A percentile compares a stretch with the other conserved stretches of the same genome.
These are phyloP conservation scores for Dinochytrium kinnereticum DNA, from an alignment of 371 early-diverging fungal species.

Conservation along the genomic window DNA sequence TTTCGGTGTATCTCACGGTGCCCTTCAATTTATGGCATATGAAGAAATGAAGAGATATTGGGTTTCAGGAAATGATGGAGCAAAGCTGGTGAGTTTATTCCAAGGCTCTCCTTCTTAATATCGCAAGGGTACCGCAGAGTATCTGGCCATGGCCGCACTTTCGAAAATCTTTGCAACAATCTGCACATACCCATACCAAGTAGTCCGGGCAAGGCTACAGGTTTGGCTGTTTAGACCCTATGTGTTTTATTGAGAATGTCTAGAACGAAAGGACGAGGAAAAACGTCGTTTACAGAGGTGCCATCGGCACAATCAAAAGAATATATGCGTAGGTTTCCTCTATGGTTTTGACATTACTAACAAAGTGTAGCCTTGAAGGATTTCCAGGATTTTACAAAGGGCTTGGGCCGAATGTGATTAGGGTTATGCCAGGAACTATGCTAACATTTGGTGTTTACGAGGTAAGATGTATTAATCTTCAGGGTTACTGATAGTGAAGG, in stretches of 20 bases:
- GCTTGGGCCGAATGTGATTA: constrained; percentile 81
- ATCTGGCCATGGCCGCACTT: constrained; percentile 81
- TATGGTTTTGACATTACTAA: neutral
- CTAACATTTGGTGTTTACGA: constrained; percentile 97
- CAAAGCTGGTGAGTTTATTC: constrained; percentile 13
- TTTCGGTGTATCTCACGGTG: constrained; percentile 92
- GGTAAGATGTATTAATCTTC: constrained; percentile 35
- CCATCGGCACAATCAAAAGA: constrained; percentile 73
- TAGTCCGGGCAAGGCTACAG: constrained; percentile 87
- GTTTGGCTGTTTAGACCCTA: constrained; percentile 30
- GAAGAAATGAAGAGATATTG: constrained; percentile 84
- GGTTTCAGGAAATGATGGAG: neutral
- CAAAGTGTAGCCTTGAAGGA: constrained; percentile 65
- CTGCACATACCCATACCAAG: constrained; percentile 94
- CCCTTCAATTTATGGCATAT: constrained; percentile 96
- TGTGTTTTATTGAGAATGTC: neutral
- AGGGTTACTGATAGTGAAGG: constrained; percentile 1
- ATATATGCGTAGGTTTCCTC: constrained; percentile 60
- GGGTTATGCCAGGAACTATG: constrained; percentile 94
- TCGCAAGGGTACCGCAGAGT: constrained; percentile 69
- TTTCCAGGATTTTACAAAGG: constrained; percentile 94
- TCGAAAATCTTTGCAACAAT: constrained; percentile 90
- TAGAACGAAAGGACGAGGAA: constrained; percentile 43
- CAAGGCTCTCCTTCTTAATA: constrained; percentile 29
- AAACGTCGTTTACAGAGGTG: constrained; percentile 63